Conservation (phyloP, 768 basidiomycete genomes). For the Clitopilus hobsonii region DNA sequence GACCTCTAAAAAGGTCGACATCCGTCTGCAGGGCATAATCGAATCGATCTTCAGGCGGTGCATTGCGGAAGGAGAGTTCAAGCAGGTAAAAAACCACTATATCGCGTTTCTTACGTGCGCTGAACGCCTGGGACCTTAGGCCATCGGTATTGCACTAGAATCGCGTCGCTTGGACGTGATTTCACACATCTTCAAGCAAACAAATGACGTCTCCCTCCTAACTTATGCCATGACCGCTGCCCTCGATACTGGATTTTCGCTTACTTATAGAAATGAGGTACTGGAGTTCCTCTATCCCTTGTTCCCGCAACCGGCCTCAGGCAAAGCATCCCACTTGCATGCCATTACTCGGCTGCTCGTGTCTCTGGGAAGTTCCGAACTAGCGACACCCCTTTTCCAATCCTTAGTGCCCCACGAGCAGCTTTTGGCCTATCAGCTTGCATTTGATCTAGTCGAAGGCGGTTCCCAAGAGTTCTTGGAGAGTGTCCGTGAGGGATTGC, state of each 20-base stretch:
- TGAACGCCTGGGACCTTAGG: too few species aligned
- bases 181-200: slow-evolving; percentile 66
- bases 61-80: slow-evolving; percentile 84
- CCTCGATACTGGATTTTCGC: slow-evolving; percentile 83
- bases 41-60: slow-evolving; percentile 86
- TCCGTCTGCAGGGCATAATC: slow-evolving; percentile 77
- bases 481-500: slow-evolving; percentile 62
- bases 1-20: slow-evolving; percentile 61
- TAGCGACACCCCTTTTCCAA: slow-evolving; percentile 70
- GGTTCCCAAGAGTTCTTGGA: slow-evolving; percentile 92
- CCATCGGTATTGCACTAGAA: slow-evolving; percentile 93
- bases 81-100: slow-evolving; percentile 55
- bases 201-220: slow-evolving; percentile 72
- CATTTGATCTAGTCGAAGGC: slow-evolving; percentile 92
- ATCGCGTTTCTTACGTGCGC: too few species aligned
- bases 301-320: slow-evolving; percentile 72
- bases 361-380: slow-evolving; percentile 75
- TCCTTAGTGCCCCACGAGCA: slow-evolving; percentile 69
- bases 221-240: slow-evolving; percentile 92
- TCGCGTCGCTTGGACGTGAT: slow-evolving; percentile 86
- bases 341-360: slow-evolving; percentile 87
- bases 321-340: slow-evolving; percentile 73
- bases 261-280: slow-evolving; percentile 80
- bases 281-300: slow-evolving; percentile 78
- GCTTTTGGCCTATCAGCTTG: slow-evolving; percentile 88